Evolutionary conservation across 768 basidiomycete species (phyloP).

Genomic region (Pluteus cervinus): DNA sequence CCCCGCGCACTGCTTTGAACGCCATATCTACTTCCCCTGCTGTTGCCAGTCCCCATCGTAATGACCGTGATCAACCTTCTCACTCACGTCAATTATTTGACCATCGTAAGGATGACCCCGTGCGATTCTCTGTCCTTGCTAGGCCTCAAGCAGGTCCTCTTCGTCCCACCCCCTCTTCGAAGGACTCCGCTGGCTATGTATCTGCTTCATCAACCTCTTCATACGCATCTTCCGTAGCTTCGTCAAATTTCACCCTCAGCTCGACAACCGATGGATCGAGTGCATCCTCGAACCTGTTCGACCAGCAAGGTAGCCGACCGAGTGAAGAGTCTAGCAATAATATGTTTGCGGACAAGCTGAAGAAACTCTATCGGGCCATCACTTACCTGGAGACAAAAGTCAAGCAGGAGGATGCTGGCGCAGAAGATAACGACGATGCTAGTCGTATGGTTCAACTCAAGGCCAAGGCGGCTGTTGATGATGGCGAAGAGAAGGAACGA

Average conservation of each 20-base stretch:
- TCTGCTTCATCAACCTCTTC: conserved; percentile 74
- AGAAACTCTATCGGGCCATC: conserved; percentile 79
- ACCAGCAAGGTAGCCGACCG: conserved; percentile 37
- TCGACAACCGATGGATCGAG: conserved; percentile 77
- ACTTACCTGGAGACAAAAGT: conserved; percentile 74
- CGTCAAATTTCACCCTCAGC: conserved; percentile 67
- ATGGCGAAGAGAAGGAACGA: too few species aligned
- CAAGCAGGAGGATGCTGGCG: conserved; percentile 49
- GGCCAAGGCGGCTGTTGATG: conserved; percentile 43
- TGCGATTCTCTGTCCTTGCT: conserved; percentile 68
- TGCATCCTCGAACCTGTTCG: conserved; percentile 64
- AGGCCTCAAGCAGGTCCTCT: conserved; percentile 32
- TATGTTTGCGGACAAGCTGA: conserved; percentile 69
- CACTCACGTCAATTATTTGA: conserved; percentile 68
- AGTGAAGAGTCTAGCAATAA: conserved; percentile 56
- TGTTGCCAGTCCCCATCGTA: conserved; percentile 18
- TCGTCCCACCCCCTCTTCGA: conserved; percentile 47
- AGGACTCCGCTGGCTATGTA: conserved; percentile 62
- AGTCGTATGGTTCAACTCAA: conserved; percentile 39
- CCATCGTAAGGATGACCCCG: conserved; percentile 85
- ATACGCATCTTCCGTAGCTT: conserved; percentile 61
- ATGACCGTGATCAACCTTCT: conserved; percentile 27
- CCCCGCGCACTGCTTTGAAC: conserved; percentile 19
- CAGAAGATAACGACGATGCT: conserved; percentile 38
- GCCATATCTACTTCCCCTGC: not conserved